These are phyloP conservation scores for Ophiostoma piceae DNA, from an alignment of 2,329 filamentous ascomycete genomes.

Conservation along the genomic window DNA sequence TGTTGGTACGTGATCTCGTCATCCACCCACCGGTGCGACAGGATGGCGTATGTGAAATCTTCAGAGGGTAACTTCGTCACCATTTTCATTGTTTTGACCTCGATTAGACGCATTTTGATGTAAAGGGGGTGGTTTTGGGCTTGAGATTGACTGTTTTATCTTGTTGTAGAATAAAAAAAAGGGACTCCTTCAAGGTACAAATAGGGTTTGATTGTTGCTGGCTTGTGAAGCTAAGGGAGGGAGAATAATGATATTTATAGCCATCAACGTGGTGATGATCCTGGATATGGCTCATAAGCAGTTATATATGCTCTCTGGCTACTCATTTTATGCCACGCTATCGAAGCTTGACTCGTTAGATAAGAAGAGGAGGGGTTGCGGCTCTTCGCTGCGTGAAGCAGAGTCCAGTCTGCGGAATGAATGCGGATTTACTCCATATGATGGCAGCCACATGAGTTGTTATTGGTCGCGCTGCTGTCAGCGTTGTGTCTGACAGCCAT, in stretches of 20 bases:
- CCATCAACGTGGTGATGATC: too few species aligned
- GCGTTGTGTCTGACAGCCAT: neutral
- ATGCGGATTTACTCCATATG: neutral
- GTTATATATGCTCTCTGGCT: too few species aligned
- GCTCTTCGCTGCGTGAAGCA: neutral
- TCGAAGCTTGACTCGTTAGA: neutral
- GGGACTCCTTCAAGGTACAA: neutral
- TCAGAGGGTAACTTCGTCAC: slow-evolving; percentile 22
- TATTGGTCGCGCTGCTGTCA: neutral
- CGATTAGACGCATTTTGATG: slow-evolving; percentile 6
- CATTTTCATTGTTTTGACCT: slow-evolving; percentile 13
- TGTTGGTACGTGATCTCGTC: slow-evolving; percentile 22
- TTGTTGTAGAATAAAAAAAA: neutral
- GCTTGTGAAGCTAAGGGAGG: too few species aligned
- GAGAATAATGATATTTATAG: neutral
- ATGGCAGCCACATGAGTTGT: neutral
- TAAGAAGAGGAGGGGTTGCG: neutral
- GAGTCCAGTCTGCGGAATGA: neutral
- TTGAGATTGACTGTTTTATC: neutral
- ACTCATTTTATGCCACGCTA: neutral
- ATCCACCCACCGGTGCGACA: slow-evolving; percentile 27
- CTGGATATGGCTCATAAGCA: too few species aligned
- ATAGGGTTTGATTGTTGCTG: neutral
- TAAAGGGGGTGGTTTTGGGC: neutral
- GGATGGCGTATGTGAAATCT: slow-evolving; percentile 26